These are phyloP conservation scores for Rossbeevera mucosa DNA, from an alignment of 768 basidiomycete species.

Conservation along the genomic window DNA sequence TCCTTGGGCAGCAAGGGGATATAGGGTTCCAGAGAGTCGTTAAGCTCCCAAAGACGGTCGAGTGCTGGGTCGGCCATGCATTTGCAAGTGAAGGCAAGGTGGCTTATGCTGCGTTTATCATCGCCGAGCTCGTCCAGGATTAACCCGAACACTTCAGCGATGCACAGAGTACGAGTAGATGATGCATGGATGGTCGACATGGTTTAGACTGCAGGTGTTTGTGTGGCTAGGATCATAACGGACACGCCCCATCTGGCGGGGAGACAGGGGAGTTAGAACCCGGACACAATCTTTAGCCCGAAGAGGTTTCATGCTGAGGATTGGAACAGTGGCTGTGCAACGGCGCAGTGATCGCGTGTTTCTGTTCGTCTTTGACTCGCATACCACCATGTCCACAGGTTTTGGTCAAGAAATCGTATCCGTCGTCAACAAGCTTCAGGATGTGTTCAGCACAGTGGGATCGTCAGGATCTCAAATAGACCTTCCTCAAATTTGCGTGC, in stretches of 20 bases:
- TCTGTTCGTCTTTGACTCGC: constrained; percentile 17
- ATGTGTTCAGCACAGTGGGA: constrained; percentile 84
- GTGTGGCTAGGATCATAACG: not conserved
- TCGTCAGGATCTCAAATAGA: constrained; percentile 76
- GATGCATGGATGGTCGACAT: constrained; percentile 5
- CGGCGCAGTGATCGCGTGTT: constrained; percentile 21
- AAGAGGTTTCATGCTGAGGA: not conserved
- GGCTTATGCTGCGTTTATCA: constrained; percentile 14
- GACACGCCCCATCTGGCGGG: not conserved
- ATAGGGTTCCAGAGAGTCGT: constrained; percentile 24
- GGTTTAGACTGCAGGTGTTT: not conserved
- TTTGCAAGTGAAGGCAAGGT: constrained; percentile 22
- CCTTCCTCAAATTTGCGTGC: constrained; percentile 87
- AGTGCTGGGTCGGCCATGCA: constrained; percentile 16
- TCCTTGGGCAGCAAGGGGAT: constrained; percentile 19
- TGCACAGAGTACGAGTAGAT: constrained; percentile 10
- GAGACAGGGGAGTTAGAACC: not conserved
- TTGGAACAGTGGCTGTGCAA: constrained; percentile 26
- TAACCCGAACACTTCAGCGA: constrained; percentile 21
- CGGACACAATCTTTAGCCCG: not conserved
- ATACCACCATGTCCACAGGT: constrained; percentile 47
- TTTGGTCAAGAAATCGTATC: constrained; percentile 79
- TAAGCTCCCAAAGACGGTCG: constrained; percentile 23
- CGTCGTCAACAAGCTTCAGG: constrained; percentile 85
- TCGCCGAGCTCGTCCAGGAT: constrained; percentile 19